Conservation (phyloP, 2,329 filamentous ascomycete genomes). For the Rhytidhysteron rufulum region DNA sequence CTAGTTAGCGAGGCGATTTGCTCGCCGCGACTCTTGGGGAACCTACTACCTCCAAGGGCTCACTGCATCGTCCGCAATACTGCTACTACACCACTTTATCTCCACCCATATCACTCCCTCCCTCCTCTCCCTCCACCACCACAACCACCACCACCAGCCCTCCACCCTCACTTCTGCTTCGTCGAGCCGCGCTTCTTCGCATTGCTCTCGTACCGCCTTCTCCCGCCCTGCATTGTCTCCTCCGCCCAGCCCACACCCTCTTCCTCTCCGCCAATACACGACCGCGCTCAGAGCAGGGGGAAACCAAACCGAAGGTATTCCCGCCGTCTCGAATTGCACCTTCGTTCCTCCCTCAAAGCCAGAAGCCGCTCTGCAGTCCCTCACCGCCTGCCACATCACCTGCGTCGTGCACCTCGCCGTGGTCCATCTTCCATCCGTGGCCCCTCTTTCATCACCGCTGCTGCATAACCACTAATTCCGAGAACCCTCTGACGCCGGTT, state of each 20-base stretch:
- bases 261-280: conserved; percentile 3
- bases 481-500: conserved; percentile 9
- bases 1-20: not conserved
- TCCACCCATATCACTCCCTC: not conserved
- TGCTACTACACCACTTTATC: not conserved
- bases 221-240: conserved; percentile 5
- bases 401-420: conserved; percentile 2
- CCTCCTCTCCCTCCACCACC: conserved; percentile 1
- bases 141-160: conserved; percentile 3
- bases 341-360: conserved; percentile 3
- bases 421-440: conserved; percentile 4
- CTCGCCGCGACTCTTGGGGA: conserved; percentile 1
- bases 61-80: not conserved
- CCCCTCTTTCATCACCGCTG: conserved; percentile 5
- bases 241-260: conserved; percentile 4
- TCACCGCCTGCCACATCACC: conserved; percentile 1
- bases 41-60: not conserved
- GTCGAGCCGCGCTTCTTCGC: conserved; percentile 2
- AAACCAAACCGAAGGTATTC: conserved; percentile 5
- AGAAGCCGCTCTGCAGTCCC: not conserved
- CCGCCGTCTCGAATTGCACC: conserved; percentile 3
- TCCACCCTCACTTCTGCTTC: not conserved
- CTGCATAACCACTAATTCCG: conserved; percentile 5
- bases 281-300: conserved; percentile 9
- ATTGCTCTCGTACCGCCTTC: conserved; percentile 2